These are phyloP conservation scores for Chaetomium tenue DNA, from an alignment of 495 filamentous ascomycete species.

Conservation along the genomic window DNA sequence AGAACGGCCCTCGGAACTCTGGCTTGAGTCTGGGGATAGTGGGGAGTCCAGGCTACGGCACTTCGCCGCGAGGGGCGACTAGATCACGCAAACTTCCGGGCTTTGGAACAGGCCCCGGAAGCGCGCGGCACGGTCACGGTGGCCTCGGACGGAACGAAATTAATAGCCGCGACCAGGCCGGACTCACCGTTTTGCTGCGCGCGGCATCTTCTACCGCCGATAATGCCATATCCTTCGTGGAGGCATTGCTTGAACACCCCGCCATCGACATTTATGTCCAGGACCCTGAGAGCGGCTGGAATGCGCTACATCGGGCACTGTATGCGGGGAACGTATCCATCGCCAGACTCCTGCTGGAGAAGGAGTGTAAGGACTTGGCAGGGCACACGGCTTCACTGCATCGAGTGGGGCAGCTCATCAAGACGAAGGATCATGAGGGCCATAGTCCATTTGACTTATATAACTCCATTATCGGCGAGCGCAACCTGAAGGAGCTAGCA, in stretches of 20 bases:
- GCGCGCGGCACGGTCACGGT: conserved; percentile 30
- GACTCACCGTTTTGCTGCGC: conserved; percentile 81
- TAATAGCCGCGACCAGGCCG: conserved; percentile 75
- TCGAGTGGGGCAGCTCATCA: conserved; percentile 67
- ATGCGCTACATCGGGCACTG: conserved; percentile 84
- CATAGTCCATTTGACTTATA: conserved; percentile 93
- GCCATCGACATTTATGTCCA: conserved; percentile 81
- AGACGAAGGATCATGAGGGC: conserved; percentile 92
- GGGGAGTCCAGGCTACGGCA: conserved; percentile 36
- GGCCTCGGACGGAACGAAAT: conserved; percentile 68
- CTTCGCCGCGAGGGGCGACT: conserved; percentile 45
- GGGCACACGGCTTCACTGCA: conserved; percentile 46
- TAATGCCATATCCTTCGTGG: conserved; percentile 67
- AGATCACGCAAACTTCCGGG: conserved; percentile 49
- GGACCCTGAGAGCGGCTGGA: conserved; percentile 94
- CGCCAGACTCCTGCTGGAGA: conserved; percentile 72
- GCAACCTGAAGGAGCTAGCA: conserved; percentile 38
- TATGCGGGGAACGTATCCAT: conserved; percentile 91
- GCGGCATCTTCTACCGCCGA: conserved; percentile 70
- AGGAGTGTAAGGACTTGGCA: conserved; percentile 66
- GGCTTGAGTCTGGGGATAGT: conserved; percentile 29
- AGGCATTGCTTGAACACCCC: conserved; percentile 74
- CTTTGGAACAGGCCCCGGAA: conserved; percentile 31
- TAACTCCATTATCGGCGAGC: conserved; percentile 71
- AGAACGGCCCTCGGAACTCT: conserved; percentile 46